Evolutionary conservation across 139 green algal species (phyloP), one percentile per base, ranked within the genome.

Genomic region (Micractinium conductrix): DNA sequence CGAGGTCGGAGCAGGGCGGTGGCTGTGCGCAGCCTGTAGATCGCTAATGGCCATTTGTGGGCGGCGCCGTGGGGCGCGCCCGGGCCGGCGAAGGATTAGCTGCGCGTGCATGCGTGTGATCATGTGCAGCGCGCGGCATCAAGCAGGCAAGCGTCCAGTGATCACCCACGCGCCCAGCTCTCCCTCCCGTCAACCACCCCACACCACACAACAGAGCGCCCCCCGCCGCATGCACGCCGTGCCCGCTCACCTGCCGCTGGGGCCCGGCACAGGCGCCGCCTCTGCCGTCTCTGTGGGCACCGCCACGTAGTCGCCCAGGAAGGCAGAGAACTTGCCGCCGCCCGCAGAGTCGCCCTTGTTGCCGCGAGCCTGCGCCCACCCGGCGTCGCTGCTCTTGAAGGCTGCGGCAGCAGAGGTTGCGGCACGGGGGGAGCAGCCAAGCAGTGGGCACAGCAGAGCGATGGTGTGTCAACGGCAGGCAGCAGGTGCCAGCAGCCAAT

Each of bases 251-350:
- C 65, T 12, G n/a, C n/a, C 44, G 30, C 4, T 43, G 14, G 72
- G 9, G 72, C 9, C 44, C 40, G 62, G 30, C 68, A 33, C 68
- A 4, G 68, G 37, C 35, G 42, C 71, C 48, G 19, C 33, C 74
- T 73, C 72, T 14, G 38, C 50, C n/a, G n/a, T n/a, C 74, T 81
- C 79, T 1, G 28, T 71, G 12, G 84, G 40, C 37, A 92, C 28
- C 21, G 79, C 76, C 60, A 81, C 73, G 65, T 90, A 93, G 28
- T 93, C 89, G 9, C 90, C 90, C 63, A 91, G 68, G 55, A 93
- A 84, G 17, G 89, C 85, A 28, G 89, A 92, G 33, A 80, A 86
- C 60, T 89, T 86, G 35, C 33, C 80, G 35, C n/a, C 58, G 63
- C 38, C 72, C 0, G 67, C 38, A 10, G 45, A 40, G 58, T 50